Percentiles rank a stretch among this genome's conserved stretches.
These are phyloP conservation scores for Pseudognaphalium luteoalbum DNA, from an alignment of 129 eudicot genomes.

Conservation along the genomic window DNA sequence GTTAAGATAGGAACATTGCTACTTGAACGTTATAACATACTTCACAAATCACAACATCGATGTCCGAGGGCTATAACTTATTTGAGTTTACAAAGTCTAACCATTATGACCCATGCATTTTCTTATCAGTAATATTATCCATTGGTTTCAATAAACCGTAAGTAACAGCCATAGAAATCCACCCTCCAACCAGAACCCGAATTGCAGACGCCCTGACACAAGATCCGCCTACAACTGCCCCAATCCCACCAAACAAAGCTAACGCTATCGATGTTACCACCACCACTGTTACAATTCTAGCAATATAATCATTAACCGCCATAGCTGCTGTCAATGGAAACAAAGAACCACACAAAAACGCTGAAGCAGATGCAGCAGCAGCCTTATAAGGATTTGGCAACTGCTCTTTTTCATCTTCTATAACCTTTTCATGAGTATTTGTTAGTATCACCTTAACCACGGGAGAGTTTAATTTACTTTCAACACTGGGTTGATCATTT, in stretches of 20 bases:
- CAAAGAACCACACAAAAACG: constrained; percentile 62
- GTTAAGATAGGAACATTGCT: background rate
- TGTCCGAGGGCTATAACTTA: background rate
- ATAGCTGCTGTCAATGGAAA: constrained; percentile 53
- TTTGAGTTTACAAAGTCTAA: constrained; percentile 4
- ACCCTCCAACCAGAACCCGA: constrained; percentile 66
- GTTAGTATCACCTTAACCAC: constrained; percentile 29
- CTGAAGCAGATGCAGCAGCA: constrained; percentile 55
- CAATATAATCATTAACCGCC: constrained; percentile 20
- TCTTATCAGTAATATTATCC: constrained; percentile 35
- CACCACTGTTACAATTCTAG: constrained; percentile 45
- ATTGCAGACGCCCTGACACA: constrained; percentile 45
- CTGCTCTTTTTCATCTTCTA: constrained; percentile 25
- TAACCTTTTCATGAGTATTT: constrained; percentile 15
- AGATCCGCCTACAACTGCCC: constrained; percentile 62
- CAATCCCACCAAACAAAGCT: constrained; percentile 54
- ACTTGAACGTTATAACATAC: background rate
- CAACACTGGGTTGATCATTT: background rate
- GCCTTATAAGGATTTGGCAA: constrained; percentile 67
- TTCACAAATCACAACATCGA: background rate
- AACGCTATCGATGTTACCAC: constrained; percentile 49
- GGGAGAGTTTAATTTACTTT: constrained; percentile 33
- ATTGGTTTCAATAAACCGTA: constrained; percentile 63
- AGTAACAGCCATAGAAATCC: constrained; percentile 70
- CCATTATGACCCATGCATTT: constrained; percentile 22